Evolutionary conservation across 805 yeast genomes (phyloP).

Genomic region (Saccharomycopsis amapae): DNA sequence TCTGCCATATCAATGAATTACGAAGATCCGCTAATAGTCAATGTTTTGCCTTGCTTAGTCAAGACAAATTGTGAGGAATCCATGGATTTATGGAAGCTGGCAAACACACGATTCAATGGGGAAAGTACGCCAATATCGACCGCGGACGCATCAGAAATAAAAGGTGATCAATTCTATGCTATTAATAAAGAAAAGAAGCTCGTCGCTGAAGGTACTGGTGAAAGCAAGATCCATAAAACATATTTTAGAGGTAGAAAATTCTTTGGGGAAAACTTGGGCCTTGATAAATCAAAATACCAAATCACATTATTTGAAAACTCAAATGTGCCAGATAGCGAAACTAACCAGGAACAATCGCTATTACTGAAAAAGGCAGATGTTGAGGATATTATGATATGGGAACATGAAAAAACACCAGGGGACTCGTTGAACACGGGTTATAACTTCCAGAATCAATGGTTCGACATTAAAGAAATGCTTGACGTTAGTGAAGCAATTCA

Average conservation of each 20-base stretch:
- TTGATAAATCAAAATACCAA: neutral
- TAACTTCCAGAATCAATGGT: constrained; percentile 20
- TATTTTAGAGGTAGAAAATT: constrained; percentile 20
- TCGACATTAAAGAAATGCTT: constrained; percentile 18
- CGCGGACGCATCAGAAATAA: neutral
- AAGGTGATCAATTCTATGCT: constrained; percentile 10
- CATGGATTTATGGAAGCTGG: constrained; percentile 11
- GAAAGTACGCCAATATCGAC: constrained; percentile 13
- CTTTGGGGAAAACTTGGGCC: constrained; percentile 14
- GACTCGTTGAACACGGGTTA: constrained; percentile 9
- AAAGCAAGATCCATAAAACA: neutral
- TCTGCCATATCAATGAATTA: too few relatives aligned
- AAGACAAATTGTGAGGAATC: constrained; percentile 2
- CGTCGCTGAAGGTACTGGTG: neutral
- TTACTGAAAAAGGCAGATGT: neutral
- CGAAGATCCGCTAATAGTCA: neutral
- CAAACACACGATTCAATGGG: constrained; percentile 27
- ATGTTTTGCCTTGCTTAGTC: constrained; percentile 13
- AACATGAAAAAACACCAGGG: constrained; percentile 20
- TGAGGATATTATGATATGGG: constrained; percentile 19
- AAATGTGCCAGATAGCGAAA: neutral
- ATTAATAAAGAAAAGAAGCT: constrained; percentile 8
- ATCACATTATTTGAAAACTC: constrained; percentile 6
- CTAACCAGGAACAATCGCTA: neutral
- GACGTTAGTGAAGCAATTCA: constrained; percentile 14